These are phyloP conservation scores for Microbotryum silenes-acaulis DNA, from an alignment of 1,284 basidiomycete genomes.

Conservation along the genomic window DNA sequence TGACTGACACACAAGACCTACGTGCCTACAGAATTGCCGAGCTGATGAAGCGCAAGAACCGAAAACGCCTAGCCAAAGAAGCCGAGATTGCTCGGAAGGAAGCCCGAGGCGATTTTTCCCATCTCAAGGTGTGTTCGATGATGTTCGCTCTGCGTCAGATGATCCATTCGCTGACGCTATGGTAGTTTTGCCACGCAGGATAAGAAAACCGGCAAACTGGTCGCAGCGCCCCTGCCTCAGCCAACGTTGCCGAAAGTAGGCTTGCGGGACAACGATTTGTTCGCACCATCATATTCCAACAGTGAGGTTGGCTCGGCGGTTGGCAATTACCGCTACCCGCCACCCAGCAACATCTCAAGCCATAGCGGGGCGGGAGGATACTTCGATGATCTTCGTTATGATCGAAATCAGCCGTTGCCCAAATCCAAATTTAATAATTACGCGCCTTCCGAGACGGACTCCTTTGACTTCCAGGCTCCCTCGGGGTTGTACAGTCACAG, in stretches of 20 bases:
- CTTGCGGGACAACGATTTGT: conserved; percentile 66
- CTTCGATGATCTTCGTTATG: no score
- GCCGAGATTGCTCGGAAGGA: conserved; percentile 80
- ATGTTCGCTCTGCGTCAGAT: background rate
- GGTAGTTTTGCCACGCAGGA: background rate
- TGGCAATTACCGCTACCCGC: background rate
- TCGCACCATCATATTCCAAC: conserved; percentile 40
- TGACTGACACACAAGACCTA: conserved; percentile 2
- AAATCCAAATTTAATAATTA: background rate
- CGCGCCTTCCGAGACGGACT: background rate
- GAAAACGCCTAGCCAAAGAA: conserved; percentile 73
- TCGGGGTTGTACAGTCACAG: no score
- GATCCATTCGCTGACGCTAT: background rate
- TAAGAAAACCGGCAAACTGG: conserved; percentile 76
- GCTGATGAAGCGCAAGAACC: conserved; percentile 84
- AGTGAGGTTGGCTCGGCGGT: background rate
- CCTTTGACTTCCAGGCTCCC: background rate
- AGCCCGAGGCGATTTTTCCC: conserved; percentile 78
- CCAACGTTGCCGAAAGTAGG: conserved; percentile 89
- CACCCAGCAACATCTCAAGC: background rate
- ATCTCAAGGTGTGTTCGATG: conserved; percentile 58
- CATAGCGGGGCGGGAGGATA: no score
- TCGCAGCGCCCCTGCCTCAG: conserved; percentile 77
- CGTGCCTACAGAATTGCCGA: conserved; percentile 59
- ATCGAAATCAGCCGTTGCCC: no score